Percentiles rank a stretch among this genome's conserved stretches.
Conservation (phyloP, 805 yeast genomes). For the Teunomyces barrocoloradensis region DNA sequence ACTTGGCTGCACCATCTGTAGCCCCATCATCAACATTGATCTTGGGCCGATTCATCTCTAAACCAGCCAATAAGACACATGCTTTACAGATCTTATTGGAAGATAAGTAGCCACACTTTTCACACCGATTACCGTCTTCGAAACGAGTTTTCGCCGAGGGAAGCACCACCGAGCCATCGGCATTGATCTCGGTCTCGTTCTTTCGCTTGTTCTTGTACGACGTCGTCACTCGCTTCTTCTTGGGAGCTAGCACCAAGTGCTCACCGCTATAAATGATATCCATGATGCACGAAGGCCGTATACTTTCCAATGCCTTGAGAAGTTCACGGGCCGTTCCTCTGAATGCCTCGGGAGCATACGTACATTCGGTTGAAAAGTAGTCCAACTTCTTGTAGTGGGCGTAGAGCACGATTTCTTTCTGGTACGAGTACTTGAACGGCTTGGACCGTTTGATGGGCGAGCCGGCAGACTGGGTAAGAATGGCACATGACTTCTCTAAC, state of each 20-base stretch:
- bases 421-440: slow-evolving; percentile 94
- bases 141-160: slow-evolving; percentile 23
- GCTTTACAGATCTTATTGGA: slow-evolving; percentile 91
- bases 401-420: slow-evolving; percentile 93
- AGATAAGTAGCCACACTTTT: slow-evolving; percentile 87
- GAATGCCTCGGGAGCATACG: slow-evolving; percentile 98
- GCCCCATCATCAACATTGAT: slow-evolving; percentile 51
- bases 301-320: slow-evolving; percentile 84
- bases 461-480: slow-evolving; percentile 77
- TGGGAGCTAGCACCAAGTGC: slow-evolving; percentile 63
- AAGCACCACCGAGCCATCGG: slow-evolving; percentile 62
- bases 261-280: slow-evolving; percentile 96
- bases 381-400: slow-evolving; percentile 96
- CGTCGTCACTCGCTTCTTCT: slow-evolving; percentile 43
- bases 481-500: slow-evolving; percentile 81
- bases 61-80: slow-evolving; percentile 80
- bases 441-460: slow-evolving; percentile 92
- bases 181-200: slow-evolving; percentile 49
- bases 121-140: slow-evolving; percentile 73
- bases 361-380: slow-evolving; percentile 95
- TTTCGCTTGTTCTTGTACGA: slow-evolving; percentile 30
- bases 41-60: slow-evolving; percentile 73
- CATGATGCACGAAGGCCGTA: slow-evolving; percentile 88
- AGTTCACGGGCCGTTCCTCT: slow-evolving; percentile 95
- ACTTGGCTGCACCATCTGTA: slow-evolving; percentile 63